Evolutionary conservation across 1,284 basidiomycete genomes (phyloP), one percentile per base, ranked within the genome.

Genomic region (Hortiboletus rubellus): DNA sequence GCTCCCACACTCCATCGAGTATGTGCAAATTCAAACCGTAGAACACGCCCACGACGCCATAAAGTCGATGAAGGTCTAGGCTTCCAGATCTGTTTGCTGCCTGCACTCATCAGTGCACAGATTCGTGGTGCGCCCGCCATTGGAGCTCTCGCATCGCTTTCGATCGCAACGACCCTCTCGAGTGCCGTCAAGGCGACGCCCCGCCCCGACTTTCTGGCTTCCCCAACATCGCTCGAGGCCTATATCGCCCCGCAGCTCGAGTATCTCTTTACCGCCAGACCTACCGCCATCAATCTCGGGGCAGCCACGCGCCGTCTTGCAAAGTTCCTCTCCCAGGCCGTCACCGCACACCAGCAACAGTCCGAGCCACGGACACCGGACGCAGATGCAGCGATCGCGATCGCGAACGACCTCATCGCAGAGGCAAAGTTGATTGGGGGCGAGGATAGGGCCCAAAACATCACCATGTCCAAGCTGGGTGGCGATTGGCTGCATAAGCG

Each of bases 101-200:
- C 37, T 24, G 3, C 36, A n/a, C 45, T 52, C 42, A 62, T 18
- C 40, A 3, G 22, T 22, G 3, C 24, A 18, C 60, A 92, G 86
- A 94, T 94, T 64, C 85, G 94, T 50, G 94, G 94, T 8, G 94
- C 94, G 10, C 94, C 94, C 0, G 94, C 94, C n/a, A 96, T 97
- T 53, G 94, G 89, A 1, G 93, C 93, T 2, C 83, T 96, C 14
- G 94, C 94, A 7, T 85, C 93, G 0, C 82, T 97, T 9, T 82
- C 89, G 0, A 76, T 97, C 51, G 84, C 90, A 1, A 81, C 83
- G 10, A 76, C 89, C 63, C 76, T 91, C 44, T 74, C 78, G 1
- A 71, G 73, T 10, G 79, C 80, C 5, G 66, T 87, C 44, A 63
- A 75, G 34, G 68, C 73, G 22, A 68, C 76, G 1, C 77, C 81